phyloP scores from a whole-genome alignment of 306 rosid genomes.

The Parietaria judaica region DNA sequence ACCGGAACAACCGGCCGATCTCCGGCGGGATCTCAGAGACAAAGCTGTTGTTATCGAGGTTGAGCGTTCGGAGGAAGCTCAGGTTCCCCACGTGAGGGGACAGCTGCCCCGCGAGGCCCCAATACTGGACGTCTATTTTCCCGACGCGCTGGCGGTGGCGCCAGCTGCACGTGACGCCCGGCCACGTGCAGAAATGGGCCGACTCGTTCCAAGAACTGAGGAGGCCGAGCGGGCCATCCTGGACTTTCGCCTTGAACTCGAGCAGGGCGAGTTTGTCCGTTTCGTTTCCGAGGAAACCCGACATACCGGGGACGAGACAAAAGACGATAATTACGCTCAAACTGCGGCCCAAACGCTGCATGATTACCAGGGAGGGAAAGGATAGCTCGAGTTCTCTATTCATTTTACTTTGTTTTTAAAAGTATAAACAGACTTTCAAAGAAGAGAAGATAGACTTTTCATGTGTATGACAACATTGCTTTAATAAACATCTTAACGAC shows the following conservation, averaged over 20 bases:
- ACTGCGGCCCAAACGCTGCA: no score
- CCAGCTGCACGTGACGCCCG: conserved; percentile 13
- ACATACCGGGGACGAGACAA: no score
- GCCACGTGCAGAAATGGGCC: conserved; percentile 25
- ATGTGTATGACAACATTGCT: no score
- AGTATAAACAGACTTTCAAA: no score
- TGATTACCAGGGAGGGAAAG: no score
- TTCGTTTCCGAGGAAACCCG: neutral
- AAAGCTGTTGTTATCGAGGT: conserved; percentile 17
- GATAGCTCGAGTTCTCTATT: no score
- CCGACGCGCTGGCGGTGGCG: conserved; percentile 17
- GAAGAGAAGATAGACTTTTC: no score
- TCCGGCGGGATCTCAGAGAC: conserved; percentile 6
- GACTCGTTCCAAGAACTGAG: conserved; percentile 28
- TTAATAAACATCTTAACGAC: no score
- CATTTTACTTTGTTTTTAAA: no score
- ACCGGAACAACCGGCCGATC: conserved; percentile 1
- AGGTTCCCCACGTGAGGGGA: conserved; percentile 19
- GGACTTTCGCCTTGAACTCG: neutral
- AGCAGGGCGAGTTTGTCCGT: neutral
- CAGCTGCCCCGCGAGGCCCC: conserved; percentile 1
- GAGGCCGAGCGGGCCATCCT: neutral
- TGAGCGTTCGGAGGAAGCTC: conserved; percentile 14
- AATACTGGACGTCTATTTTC: neutral
- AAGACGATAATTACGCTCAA: no score